phyloP scores from a whole-genome alignment of 495 filamentous ascomycete species.

The Hyphodiscus hymeniophilus region DNA sequence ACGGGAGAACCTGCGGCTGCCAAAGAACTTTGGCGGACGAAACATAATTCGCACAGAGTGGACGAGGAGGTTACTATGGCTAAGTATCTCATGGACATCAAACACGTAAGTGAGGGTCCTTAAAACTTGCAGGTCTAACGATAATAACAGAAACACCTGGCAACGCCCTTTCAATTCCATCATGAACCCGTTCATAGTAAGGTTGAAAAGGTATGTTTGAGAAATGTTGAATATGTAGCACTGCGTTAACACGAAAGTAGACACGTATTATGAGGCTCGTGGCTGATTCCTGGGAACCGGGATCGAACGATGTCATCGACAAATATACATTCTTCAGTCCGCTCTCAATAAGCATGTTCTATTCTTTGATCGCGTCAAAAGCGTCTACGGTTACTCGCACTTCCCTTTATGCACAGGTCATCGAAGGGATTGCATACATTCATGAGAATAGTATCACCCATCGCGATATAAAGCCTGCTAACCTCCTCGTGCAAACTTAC shows the following conservation, averaged over 20 bases:
- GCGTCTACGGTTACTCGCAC: conserved; percentile 11
- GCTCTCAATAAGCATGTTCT: conserved; percentile 15
- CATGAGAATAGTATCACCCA: conserved; percentile 13
- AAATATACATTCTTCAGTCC: conserved; percentile 13
- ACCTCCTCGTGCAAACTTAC: conserved; percentile 16
- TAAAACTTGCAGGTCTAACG: background rate
- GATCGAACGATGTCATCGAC: conserved; percentile 11
- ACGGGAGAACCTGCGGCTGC: conserved; percentile 14
- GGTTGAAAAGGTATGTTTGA: conserved; percentile 8
- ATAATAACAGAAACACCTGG: conserved; percentile 6
- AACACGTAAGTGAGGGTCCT: conserved; percentile 3
- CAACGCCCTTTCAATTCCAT: conserved; percentile 9
- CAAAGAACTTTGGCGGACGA: conserved; percentile 17
- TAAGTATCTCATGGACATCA: conserved; percentile 2
- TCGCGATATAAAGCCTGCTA: conserved; percentile 18
- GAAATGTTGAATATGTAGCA: background rate
- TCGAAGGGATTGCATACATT: conserved; percentile 17
- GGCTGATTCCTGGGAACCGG: conserved; percentile 10
- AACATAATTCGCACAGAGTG: conserved; percentile 7
- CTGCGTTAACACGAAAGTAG: background rate
- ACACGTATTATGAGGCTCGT: conserved; percentile 7
- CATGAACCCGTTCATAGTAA: conserved; percentile 10
- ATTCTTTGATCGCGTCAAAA: conserved; percentile 10
- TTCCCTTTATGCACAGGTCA: conserved; percentile 14
- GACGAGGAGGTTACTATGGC: conserved; percentile 11